These are phyloP conservation scores for Magnusiomyces suaveolens DNA, from an alignment of 1,139 yeast species.

Conservation along the genomic window DNA sequence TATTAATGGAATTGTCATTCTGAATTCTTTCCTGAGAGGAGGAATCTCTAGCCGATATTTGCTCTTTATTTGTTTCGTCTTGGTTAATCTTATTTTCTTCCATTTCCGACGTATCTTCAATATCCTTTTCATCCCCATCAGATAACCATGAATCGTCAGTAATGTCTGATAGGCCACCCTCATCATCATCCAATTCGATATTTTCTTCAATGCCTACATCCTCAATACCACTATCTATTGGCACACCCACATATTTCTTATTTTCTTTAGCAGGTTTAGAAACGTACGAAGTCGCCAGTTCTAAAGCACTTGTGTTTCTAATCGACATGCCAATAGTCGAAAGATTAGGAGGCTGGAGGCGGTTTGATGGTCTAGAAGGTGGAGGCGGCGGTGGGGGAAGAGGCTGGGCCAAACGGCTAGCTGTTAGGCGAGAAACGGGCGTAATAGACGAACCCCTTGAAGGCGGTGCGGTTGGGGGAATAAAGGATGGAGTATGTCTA, in stretches of 20 bases:
- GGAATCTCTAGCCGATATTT: no score
- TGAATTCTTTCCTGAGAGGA: no score
- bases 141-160: not conserved
- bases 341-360: not conserved
- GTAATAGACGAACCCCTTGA: not conserved
- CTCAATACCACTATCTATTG: not conserved
- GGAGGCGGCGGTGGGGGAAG: conserved; percentile 11
- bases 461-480: not conserved
- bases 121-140: not conserved
- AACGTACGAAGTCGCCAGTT: conserved; percentile 4
- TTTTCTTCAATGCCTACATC: not conserved
- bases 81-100: not conserved
- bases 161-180: not conserved
- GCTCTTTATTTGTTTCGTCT: not conserved
- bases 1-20: no score
- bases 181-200: not conserved
- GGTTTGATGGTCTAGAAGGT: conserved; percentile 3
- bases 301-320: conserved; percentile 12
- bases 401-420: not conserved
- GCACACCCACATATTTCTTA: not conserved
- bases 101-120: not conserved
- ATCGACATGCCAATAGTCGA: conserved; percentile 6
- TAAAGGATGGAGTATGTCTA: not conserved
- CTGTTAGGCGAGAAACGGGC: not conserved
- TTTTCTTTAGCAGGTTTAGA: not conserved